Evolutionary conservation across 805 yeast genomes (phyloP).

Genomic region (Naumovozyma baii): DNA sequence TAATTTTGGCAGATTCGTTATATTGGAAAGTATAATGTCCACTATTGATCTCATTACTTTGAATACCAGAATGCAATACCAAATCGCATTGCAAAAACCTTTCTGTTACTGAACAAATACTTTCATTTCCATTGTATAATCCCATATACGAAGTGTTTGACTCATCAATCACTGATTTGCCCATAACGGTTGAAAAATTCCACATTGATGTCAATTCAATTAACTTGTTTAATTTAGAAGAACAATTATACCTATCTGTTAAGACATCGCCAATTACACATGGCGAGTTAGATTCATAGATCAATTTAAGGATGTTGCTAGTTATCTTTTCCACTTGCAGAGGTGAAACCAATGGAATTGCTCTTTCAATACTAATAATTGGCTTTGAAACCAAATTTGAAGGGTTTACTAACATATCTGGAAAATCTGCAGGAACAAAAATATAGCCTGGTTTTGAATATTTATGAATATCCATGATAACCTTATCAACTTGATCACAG

Average conservation of each 20-base stretch:
- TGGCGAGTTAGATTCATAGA: slow-evolving; percentile 50
- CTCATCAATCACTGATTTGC: slow-evolving; percentile 69
- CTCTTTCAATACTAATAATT: slow-evolving; percentile 8
- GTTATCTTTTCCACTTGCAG: slow-evolving; percentile 28
- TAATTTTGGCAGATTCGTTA: slow-evolving; percentile 32
- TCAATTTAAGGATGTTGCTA: slow-evolving; percentile 36
- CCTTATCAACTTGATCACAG: slow-evolving; percentile 51
- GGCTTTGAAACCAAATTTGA: slow-evolving; percentile 13
- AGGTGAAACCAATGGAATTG: slow-evolving; percentile 5
- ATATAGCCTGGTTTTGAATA: slow-evolving; percentile 74
- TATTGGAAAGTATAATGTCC: slow-evolving; percentile 52
- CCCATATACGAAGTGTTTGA: slow-evolving; percentile 56
- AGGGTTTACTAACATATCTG: slow-evolving; percentile 30
- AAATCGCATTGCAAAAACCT: slow-evolving; percentile 53
- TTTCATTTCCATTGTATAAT: slow-evolving; percentile 55
- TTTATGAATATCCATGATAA: slow-evolving; percentile 44
- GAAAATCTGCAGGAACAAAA: slow-evolving; percentile 65
- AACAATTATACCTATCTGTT: slow-evolving; percentile 49
- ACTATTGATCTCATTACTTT: slow-evolving; percentile 56
- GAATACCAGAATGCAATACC: slow-evolving; percentile 60
- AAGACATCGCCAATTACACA: slow-evolving; percentile 64
- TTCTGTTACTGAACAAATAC: slow-evolving; percentile 39
- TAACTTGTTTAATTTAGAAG: slow-evolving; percentile 38
- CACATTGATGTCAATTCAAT: slow-evolving; percentile 38
- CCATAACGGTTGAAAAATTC: slow-evolving; percentile 54